These are phyloP conservation scores for Chlamydomonas sphaeroides DNA, from an alignment of 139 green algal genomes.

Conservation along the genomic window DNA sequence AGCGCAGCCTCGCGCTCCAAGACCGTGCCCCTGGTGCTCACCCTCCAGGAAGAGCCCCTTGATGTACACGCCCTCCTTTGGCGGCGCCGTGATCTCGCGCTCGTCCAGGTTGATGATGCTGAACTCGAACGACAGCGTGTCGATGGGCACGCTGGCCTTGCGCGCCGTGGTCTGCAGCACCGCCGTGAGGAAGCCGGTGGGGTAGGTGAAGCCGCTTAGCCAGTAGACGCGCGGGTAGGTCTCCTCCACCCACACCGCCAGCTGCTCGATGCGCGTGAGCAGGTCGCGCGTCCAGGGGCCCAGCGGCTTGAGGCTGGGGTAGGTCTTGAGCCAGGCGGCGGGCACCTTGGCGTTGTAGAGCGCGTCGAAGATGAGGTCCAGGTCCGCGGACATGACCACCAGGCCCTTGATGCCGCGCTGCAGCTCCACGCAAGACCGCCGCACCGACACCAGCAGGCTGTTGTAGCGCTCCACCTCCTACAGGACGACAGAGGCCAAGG, in stretches of 20 bases:
- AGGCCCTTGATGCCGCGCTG: constrained; percentile 84
- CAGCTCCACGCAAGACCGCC: constrained; percentile 69
- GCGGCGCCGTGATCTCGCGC: constrained; percentile 72
- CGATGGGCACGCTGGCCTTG: constrained; percentile 81
- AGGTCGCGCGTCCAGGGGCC: constrained; percentile 86
- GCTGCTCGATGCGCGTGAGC: constrained; percentile 78
- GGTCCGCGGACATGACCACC: constrained; percentile 86
- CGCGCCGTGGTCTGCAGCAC: constrained; percentile 85
- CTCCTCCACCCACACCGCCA: constrained; percentile 77
- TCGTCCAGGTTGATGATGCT: constrained; percentile 79
- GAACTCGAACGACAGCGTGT: constrained; percentile 88
- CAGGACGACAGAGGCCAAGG: too few relatives aligned
- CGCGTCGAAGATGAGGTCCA: constrained; percentile 82
- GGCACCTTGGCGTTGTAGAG: constrained; percentile 76
- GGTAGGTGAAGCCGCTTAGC: constrained; percentile 90
- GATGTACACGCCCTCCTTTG: constrained; percentile 89
- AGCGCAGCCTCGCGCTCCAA: too few relatives aligned
- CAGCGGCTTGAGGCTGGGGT: constrained; percentile 85
- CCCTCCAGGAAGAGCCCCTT: constrained; percentile 86
- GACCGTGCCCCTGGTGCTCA: too few relatives aligned
- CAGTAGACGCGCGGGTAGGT: constrained; percentile 86
- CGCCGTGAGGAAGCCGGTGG: constrained; percentile 83
- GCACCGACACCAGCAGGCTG: constrained; percentile 71
- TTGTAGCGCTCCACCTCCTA: constrained; percentile 93
- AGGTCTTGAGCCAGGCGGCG: constrained; percentile 80